Base-by-base conservation (phyloP, 2,329 filamentous ascomycete genomes). In the Penicillium freii region DNA sequence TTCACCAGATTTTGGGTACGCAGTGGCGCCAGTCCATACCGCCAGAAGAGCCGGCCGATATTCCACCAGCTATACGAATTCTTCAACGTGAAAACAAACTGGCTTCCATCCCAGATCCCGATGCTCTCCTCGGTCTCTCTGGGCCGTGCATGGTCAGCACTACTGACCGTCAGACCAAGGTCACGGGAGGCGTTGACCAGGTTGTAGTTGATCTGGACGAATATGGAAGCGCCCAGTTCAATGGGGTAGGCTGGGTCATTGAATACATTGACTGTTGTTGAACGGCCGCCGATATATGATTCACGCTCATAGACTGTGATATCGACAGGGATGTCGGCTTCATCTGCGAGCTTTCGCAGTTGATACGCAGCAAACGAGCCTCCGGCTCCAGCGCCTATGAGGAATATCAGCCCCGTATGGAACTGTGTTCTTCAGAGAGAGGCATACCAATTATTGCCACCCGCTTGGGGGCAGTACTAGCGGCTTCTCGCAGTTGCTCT, bases 151-250 rank as follows among this genome's bases (percentile, higher is more conserved):
- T 81, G 76, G 8, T 76, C 71, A 33, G 76, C 73, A 19, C 79
- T 76, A n/a, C 72, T 76, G 2, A 85, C 76, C 0, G 78, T 76
- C 4, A 99, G 84, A n/a, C 84, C 84, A 69, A 96, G 92, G 15
- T 84, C 81, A 33, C 82, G 76, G 8, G 84, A 86, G 0, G 92
- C 89, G 54, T 89, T 87, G 66, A 87, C 84, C 39, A 99, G 82
- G 67, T 96, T 96, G 39, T 86, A 80, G 70, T 97, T 99, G 43
- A 89, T 84, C 48, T 88, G 74, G 44, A 97, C 90, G 71, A 97
- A 99, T 66, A 97, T 96, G 60, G 89, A 93, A 11, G 90, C 94
- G 17, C 94, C 94, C 1, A 97, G 80, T 73, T 99, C 94, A 36
- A 96, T 83, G 1, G 89, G 88, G 39, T 87, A 78, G 0, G 77